A percentile compares a stretch with the other conserved stretches of the same genome.
Evolutionary conservation across 2,329 filamentous ascomycete genomes (phyloP).

Genomic region (Elsinoe arachidis): DNA sequence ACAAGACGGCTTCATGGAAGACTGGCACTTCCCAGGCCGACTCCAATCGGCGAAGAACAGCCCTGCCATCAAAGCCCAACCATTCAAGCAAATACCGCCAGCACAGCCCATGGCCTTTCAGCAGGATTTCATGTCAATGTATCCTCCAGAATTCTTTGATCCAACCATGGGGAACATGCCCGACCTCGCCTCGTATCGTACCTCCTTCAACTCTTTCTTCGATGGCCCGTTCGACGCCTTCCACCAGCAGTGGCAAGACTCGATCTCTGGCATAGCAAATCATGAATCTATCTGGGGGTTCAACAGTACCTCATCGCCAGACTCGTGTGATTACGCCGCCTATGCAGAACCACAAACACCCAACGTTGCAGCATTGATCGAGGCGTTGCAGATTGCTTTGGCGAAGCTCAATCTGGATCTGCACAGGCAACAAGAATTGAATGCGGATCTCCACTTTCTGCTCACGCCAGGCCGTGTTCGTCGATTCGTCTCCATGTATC

Average conservation of each 20-base stretch:
- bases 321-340: constrained; percentile 9
- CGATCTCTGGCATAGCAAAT: constrained; percentile 9
- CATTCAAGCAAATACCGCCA: constrained; percentile 4
- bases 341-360: constrained; percentile 11
- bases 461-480: constrained; percentile 4
- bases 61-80: constrained; percentile 6
- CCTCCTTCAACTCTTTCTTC: constrained; percentile 8
- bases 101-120: background rate
- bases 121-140: background rate
- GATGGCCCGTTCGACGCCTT: constrained; percentile 10
- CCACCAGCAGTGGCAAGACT: constrained; percentile 12
- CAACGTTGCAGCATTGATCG: constrained; percentile 5
- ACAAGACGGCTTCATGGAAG: constrained; percentile 12
- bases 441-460: constrained; percentile 11
- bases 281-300: constrained; percentile 2
- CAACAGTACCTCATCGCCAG: constrained; percentile 8
- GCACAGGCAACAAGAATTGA: constrained; percentile 8
- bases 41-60: constrained; percentile 3
- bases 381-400: constrained; percentile 7
- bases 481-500: constrained; percentile 9
- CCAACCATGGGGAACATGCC: background rate
- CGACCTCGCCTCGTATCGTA: background rate
- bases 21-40: constrained; percentile 12
- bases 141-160: background rate
- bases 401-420: constrained; percentile 8